A percentile compares a stretch with the other conserved stretches of the same genome.
Conservation (phyloP, 2,329 filamentous ascomycete species). For the Colletotrichum camelliae region DNA sequence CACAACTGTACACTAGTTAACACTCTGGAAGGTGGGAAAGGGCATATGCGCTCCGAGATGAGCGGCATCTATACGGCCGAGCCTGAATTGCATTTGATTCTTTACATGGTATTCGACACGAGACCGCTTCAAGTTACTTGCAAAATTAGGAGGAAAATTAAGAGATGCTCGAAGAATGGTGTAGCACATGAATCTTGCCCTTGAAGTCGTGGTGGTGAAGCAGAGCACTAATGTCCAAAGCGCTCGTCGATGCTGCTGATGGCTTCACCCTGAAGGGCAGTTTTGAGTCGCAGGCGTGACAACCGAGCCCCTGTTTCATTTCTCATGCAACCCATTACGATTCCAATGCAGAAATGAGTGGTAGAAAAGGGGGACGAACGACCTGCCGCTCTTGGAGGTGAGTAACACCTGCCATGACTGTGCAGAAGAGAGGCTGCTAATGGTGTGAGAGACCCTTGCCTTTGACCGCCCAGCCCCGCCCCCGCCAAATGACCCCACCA, state of each 20-base stretch:
- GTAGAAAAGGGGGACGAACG: not conserved
- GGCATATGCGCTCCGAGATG: not conserved
- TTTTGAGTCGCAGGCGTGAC: not conserved
- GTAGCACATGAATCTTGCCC: not conserved
- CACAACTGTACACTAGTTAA: slow-evolving; percentile 15
- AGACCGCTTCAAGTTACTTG: not conserved
- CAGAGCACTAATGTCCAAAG: not conserved
- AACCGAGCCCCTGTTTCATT: not conserved
- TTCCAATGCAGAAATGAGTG: not conserved
- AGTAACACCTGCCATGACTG: not conserved
- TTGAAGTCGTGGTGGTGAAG: not conserved
- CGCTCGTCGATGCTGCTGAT: not conserved
- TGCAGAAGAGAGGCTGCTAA: not conserved
- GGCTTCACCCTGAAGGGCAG: not conserved
- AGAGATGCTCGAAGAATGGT: not conserved
- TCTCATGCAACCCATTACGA: not conserved
- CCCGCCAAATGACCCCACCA: slow-evolving; percentile 22
- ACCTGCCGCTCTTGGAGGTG: not conserved
- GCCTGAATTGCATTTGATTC: not conserved
- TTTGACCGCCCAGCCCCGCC: slow-evolving; percentile 23
- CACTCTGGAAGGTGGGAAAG: not conserved
- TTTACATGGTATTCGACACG: not conserved
- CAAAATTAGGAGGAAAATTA: not conserved
- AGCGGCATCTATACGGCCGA: not conserved
- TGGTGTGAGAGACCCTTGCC: slow-evolving; percentile 9